Evolutionary conservation across 495 filamentous ascomycete species (phyloP), one percentile per base, ranked within the genome.

Genomic region (Rostrohypoxylon terebratum): DNA sequence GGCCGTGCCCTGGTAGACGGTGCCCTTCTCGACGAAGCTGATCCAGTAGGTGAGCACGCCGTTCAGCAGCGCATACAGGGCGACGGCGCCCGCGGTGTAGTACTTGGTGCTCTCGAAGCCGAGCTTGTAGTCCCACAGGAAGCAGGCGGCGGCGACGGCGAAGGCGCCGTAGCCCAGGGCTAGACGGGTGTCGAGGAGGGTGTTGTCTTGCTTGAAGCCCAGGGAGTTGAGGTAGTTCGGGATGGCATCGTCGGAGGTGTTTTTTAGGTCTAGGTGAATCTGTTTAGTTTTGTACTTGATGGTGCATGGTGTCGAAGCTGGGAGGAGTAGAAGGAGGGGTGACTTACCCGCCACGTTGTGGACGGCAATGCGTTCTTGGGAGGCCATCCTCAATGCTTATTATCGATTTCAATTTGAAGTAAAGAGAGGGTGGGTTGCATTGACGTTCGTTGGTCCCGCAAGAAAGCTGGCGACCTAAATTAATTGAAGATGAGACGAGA

Each of bases 171-270:
- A 98, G 50, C 96, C 95, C 0, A 99, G 80, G 1, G 84, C 82
- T 44, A 98, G 90, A 54, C 93, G 93, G 47, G 96, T 86, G 78
- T 98, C 93, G 74, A 89, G 88, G 50, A 94, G 90, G 66, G 77
- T 84, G 85, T 99, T 90, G 73, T 91, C 89, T 78, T 94, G 94
- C 25, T 80, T 85, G 86, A 96, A 98, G 66, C 88, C 85, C 44
- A 98, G 90, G 18, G 87, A 90, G 79, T 88, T 93, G 55, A 98
- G 89, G 82, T 98, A 98, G 81, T 94, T 92, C n/a, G 90, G 87
- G 53, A 99, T 89, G 62, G 94, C 93, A 77, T 99, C 96, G 84
- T 99, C 96, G 76, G 91, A 92, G 18, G 94, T 96, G 79, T 96
- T 97, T 82, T 98, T 98, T 63, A 99, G 91, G 78, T 97, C 96